These are phyloP conservation scores for Suillus ampliporus DNA, from an alignment of 768 basidiomycete genomes.

Conservation along the genomic window DNA sequence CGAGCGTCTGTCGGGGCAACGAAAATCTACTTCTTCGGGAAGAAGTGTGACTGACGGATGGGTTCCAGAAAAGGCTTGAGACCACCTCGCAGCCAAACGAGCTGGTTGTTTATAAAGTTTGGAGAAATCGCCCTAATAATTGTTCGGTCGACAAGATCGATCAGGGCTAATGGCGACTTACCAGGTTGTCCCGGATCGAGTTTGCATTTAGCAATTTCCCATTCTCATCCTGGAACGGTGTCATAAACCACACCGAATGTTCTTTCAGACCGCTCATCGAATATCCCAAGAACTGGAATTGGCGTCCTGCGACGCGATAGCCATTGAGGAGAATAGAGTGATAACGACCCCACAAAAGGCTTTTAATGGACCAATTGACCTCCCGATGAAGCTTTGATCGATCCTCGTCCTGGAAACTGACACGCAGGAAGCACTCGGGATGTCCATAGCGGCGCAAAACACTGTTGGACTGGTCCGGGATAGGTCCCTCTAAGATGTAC, in stretches of 20 bases:
- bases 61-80: conserved; percentile 59
- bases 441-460: conserved; percentile 44
- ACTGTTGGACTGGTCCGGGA: conserved; percentile 43
- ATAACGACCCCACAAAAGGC: conserved; percentile 40
- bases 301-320: conserved; percentile 47
- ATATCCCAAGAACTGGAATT: conserved; percentile 54
- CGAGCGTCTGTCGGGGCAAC: conserved; percentile 34
- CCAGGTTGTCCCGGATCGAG: conserved; percentile 39
- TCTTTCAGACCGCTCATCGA: conserved; percentile 58
- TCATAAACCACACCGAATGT: conserved; percentile 55
- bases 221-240: conserved; percentile 41
- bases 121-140: conserved; percentile 45
- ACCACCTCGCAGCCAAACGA: conserved; percentile 55
- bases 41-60: conserved; percentile 49
- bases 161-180: conserved; percentile 17
- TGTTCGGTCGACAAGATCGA: background rate
- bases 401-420: conserved; percentile 56
- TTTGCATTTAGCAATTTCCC: conserved; percentile 31
- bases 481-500: conserved; percentile 44
- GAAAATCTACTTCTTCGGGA: conserved; percentile 39
- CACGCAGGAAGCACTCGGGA: conserved; percentile 51
- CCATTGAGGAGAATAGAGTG: conserved; percentile 40
- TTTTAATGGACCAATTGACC: conserved; percentile 31
- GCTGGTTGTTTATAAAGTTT: conserved; percentile 45
- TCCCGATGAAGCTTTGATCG: conserved; percentile 40